Evolutionary conservation across 805 yeast genomes (phyloP).

Genomic region (Kuraishia borneana): DNA sequence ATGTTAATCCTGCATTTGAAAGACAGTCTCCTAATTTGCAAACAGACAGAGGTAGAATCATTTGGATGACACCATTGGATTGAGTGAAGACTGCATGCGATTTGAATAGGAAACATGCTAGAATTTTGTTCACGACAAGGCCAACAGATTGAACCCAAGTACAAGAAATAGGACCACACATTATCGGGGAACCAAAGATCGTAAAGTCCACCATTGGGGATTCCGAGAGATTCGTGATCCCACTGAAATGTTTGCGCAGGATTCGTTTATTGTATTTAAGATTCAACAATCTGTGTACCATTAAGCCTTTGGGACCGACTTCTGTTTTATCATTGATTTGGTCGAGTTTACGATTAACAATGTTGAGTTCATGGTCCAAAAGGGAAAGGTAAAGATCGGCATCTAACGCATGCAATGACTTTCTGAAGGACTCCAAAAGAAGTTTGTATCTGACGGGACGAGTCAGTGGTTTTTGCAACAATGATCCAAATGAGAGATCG

Average conservation of each 20-base stretch:
- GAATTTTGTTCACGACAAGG: constrained; percentile 7
- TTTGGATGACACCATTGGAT: constrained; percentile 22
- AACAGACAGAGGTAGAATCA: constrained; percentile 36
- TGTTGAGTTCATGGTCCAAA: not conserved
- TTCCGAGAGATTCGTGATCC: constrained; percentile 4
- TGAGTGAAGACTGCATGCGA: constrained; percentile 33
- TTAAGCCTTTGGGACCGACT: not conserved
- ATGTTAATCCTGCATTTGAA: constrained; percentile 12
- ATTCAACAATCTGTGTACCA: not conserved
- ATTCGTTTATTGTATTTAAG: constrained; percentile 8
- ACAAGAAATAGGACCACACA: constrained; percentile 30
- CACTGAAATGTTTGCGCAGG: constrained; percentile 5
- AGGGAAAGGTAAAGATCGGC: not conserved
- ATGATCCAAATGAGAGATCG: constrained; percentile 43
- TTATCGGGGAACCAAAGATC: constrained; percentile 32
- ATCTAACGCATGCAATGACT: constrained; percentile 3
- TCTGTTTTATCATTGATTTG: constrained; percentile 9
- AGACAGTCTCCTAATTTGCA: constrained; percentile 14
- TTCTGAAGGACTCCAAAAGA: constrained; percentile 30
- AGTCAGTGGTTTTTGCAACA: constrained; percentile 42
- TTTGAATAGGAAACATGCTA: constrained; percentile 34
- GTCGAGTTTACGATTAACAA: constrained; percentile 1
- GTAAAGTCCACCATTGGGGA: constrained; percentile 21
- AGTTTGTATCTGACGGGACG: constrained; percentile 39
- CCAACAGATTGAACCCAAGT: constrained; percentile 24